These are phyloP conservation scores for Nemania sp. DNA, from an alignment of 2,329 filamentous ascomycete species.

Conservation along the genomic window DNA sequence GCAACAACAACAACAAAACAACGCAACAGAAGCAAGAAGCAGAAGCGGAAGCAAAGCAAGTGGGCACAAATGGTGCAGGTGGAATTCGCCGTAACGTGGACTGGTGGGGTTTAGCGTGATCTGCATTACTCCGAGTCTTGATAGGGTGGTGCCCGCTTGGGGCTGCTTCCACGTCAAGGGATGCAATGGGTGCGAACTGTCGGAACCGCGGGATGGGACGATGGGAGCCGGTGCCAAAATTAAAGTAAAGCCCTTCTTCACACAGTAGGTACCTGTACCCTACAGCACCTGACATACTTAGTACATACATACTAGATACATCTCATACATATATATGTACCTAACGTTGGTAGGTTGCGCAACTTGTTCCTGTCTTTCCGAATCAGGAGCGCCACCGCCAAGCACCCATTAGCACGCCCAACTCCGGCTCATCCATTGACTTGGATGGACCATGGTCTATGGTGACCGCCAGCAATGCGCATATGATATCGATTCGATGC, in stretches of 20 bases:
- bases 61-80: background rate
- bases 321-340: background rate
- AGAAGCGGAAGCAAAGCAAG: too few relatives aligned
- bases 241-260: background rate
- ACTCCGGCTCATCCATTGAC: background rate
- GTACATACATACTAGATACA: background rate
- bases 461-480: background rate
- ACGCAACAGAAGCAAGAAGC: background rate
- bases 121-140: constrained; percentile 21
- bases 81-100: constrained; percentile 1
- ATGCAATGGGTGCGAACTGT: constrained; percentile 21
- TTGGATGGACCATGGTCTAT: background rate
- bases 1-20: constrained; percentile 4
- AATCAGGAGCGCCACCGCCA: constrained; percentile 7
- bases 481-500: too few relatives aligned
- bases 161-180: constrained; percentile 8
- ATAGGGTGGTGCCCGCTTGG: constrained; percentile 9
- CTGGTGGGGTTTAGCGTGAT: constrained; percentile 26
- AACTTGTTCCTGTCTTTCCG: background rate
- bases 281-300: background rate
- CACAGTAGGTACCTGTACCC: background rate
- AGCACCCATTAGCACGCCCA: constrained; percentile 13
- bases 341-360: background rate
- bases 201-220: constrained; percentile 32
- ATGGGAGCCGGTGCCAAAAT: constrained; percentile 26